A percentile compares a stretch with the other conserved stretches of the same genome.
Conservation (phyloP, 495 filamentous ascomycete species). For the Hypoxylon crocopeplum region DNA sequence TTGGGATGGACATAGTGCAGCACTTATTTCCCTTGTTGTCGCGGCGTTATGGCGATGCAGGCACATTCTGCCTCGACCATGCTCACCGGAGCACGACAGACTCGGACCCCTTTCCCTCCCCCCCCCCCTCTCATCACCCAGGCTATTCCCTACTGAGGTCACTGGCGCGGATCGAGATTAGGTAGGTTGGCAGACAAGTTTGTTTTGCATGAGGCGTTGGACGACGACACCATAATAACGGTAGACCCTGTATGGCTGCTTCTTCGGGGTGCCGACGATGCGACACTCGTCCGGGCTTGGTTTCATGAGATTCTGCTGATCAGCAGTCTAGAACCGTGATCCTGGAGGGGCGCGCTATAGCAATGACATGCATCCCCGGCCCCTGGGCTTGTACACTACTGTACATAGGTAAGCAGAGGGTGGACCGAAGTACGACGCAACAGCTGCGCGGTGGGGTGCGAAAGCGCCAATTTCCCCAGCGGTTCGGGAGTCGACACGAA, state of each 20-base stretch:
- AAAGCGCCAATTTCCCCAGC: conserved; percentile 26
- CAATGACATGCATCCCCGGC: conserved; percentile 35
- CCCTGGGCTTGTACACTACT: conserved; percentile 6
- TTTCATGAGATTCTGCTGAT: conserved; percentile 30
- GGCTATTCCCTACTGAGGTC: conserved; percentile 5
- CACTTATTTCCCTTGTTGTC: conserved; percentile 1
- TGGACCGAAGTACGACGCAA: conserved; percentile 22
- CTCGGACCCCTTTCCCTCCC: background rate
- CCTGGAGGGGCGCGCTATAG: conserved; percentile 22
- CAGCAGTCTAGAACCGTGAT: conserved; percentile 32
- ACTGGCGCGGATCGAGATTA: conserved; percentile 17
- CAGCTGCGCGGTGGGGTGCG: conserved; percentile 10
- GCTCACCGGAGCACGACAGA: background rate
- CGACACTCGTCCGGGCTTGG: conserved; percentile 23
- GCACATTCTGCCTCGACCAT: background rate
- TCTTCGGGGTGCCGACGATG: conserved; percentile 25
- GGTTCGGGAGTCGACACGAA: conserved; percentile 28
- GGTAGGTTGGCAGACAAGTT: conserved; percentile 16
- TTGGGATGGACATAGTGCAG: conserved; percentile 11
- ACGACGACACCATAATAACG: conserved; percentile 1
- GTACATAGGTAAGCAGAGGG: conserved; percentile 1
- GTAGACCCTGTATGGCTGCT: conserved; percentile 8
- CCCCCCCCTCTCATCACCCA: background rate
- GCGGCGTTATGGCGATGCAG: background rate
- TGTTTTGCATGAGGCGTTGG: conserved; percentile 8